A percentile compares a stretch with the other conserved stretches of the same genome.
phyloP scores from a whole-genome alignment of 108 stramenopile species.

The Nannochloropsis gaditana region DNA sequence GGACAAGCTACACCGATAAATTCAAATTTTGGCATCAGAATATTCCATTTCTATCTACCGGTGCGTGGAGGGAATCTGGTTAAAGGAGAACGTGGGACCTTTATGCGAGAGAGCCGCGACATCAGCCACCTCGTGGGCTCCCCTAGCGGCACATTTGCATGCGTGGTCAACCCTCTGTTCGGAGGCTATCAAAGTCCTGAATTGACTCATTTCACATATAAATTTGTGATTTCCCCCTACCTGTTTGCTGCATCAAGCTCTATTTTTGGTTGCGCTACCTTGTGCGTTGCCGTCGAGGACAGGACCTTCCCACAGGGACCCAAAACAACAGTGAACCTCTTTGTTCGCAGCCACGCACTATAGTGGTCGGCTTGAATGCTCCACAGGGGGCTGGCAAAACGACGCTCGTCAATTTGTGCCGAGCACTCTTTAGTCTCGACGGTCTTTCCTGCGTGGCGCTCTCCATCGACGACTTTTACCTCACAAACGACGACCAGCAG shows the following conservation, averaged over 20 bases:
- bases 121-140: too few species aligned
- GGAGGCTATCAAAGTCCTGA: too few species aligned
- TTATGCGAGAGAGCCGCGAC: too few species aligned
- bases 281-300: background rate
- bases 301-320: too few species aligned
- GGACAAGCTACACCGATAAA: background rate
- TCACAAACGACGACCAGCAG: slow-evolving; percentile 48
- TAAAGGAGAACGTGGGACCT: too few species aligned
- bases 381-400: slow-evolving; percentile 56
- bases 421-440: slow-evolving; percentile 19
- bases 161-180: too few species aligned
- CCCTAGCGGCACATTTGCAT: too few species aligned
- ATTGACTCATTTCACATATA: too few species aligned
- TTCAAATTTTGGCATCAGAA: background rate
- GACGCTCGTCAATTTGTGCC: slow-evolving; percentile 36
- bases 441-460: slow-evolving; percentile 32
- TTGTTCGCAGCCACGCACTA: background rate
- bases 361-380: slow-evolving; percentile 35
- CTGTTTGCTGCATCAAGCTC: background rate
- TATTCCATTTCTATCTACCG: background rate
- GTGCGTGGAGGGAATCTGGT: background rate
- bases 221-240: background rate
- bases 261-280: background rate
- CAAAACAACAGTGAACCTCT: background rate
- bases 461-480: slow-evolving; percentile 55